phyloP scores from a whole-genome alignment of 345 rosid genomes.

The Excoecaria cochinchinensis region DNA sequence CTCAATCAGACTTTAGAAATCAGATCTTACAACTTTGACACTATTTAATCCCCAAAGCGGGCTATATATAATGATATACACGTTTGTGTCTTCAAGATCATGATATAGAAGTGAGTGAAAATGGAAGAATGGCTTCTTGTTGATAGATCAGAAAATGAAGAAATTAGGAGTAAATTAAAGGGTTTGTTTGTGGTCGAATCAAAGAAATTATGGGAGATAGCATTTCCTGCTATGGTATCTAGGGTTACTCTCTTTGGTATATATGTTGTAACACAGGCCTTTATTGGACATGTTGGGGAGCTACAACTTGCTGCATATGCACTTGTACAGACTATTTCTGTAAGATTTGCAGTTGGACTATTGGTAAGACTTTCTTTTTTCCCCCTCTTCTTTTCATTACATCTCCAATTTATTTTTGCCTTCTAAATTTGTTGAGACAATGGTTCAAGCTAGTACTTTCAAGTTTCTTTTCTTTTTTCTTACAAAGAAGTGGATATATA shows the following conservation, averaged over 20 bases:
- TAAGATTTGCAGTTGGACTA: constrained; percentile 10
- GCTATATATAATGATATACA: no score
- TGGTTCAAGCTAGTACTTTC: no score
- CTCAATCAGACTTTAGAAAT: no score
- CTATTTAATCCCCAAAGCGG: no score
- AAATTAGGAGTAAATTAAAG: neutral
- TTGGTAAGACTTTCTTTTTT: neutral
- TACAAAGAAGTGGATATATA: no score
- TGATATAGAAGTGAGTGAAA: neutral
- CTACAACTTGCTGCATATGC: constrained; percentile 18
- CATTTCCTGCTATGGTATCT: constrained; percentile 10
- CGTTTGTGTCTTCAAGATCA: neutral
- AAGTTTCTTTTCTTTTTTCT: no score
- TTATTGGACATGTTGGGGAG: constrained; percentile 9
- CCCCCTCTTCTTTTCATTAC: no score
- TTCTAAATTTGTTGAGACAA: neutral
- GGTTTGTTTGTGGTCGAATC: neutral
- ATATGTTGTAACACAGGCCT: constrained; percentile 17
- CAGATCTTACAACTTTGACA: no score
- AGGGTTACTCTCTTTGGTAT: constrained; percentile 10
- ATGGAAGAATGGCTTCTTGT: constrained; percentile 4
- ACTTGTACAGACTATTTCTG: neutral
- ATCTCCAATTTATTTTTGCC: neutral
- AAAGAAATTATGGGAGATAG: constrained; percentile 17
- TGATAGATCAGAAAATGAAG: neutral